These are phyloP conservation scores for Cyclocybe aegerita DNA, from an alignment of 768 basidiomycete species.

Conservation along the genomic window DNA sequence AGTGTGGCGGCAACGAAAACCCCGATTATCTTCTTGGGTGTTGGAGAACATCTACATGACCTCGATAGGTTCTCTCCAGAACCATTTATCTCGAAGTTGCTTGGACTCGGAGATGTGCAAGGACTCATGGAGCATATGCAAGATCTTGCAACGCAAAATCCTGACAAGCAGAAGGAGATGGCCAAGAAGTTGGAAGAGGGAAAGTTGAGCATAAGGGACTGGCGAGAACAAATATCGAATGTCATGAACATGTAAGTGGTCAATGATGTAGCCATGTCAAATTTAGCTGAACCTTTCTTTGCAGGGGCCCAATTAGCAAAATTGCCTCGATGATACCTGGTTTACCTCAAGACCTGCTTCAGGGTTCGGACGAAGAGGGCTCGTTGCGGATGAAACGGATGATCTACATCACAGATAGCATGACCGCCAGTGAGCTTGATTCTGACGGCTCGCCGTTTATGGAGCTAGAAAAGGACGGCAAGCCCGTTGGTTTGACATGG, in stretches of 20 bases:
- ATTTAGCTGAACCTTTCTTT: conserved; percentile 4
- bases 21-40: conserved; percentile 97
- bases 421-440: conserved; percentile 92
- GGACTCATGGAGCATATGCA: conserved; percentile 99
- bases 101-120: conserved; percentile 95
- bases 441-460: conserved; percentile 93
- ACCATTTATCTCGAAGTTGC: conserved; percentile 94
- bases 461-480: conserved; percentile 79
- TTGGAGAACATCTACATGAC: conserved; percentile 97
- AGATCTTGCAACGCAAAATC: conserved; percentile 88
- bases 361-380: conserved; percentile 93
- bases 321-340: conserved; percentile 99
- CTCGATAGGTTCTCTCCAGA: conserved; percentile 94
- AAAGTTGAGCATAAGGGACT: conserved; percentile 94
- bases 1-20: conserved; percentile 99
- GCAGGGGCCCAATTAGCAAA: conserved; percentile 97
- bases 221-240: conserved; percentile 96
- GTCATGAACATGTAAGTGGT: conserved; percentile 91
- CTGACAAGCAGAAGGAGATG: conserved; percentile 97
- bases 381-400: conserved; percentile 90
- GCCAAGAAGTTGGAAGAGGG: conserved; percentile 97
- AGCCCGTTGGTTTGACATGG: conserved; percentile 85
- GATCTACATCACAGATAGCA: conserved; percentile 98
- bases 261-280: conserved; percentile 7
- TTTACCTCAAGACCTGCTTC: conserved; percentile 85